Percentiles rank a stretch among this genome's conserved stretches.
Evolutionary conservation across 352 stramenopile species (phyloP).

Genomic region (Phytophthora sojae): DNA sequence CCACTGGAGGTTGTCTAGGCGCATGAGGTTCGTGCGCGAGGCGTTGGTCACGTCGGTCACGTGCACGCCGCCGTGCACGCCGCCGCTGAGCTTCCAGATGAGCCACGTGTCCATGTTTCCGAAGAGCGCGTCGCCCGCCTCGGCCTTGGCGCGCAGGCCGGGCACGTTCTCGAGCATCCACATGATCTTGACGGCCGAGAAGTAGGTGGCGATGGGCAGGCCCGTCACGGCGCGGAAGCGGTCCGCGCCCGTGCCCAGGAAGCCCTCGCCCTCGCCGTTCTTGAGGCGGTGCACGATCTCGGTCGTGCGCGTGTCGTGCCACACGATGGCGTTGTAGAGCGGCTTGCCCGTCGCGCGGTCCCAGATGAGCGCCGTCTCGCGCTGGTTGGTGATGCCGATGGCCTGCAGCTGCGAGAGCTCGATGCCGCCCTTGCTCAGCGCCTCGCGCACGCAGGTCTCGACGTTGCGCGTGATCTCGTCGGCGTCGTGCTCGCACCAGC

Average conservation of each 20-base stretch:
- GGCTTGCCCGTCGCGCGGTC: slow-evolving; percentile 95
- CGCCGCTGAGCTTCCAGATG: slow-evolving; percentile 94
- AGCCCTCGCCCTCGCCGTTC: slow-evolving; percentile 66
- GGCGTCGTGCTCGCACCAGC: slow-evolving; percentile 98
- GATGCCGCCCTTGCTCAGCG: slow-evolving; percentile 78
- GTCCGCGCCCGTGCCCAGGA: slow-evolving; percentile 60
- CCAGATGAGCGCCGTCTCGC: slow-evolving; percentile 98
- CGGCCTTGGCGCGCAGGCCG: slow-evolving; percentile 87
- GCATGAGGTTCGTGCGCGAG: slow-evolving; percentile 96
- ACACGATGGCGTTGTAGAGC: slow-evolving; percentile 99
- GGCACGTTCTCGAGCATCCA: slow-evolving; percentile 97
- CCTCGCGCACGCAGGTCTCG: slow-evolving; percentile 76
- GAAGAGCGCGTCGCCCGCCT: slow-evolving; percentile 92
- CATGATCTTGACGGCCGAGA: slow-evolving; percentile 97
- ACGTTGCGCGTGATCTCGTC: slow-evolving; percentile 95
- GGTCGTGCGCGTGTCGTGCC: slow-evolving; percentile 97
- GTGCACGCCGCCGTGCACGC: slow-evolving; percentile 87
- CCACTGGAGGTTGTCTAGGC: slow-evolving; percentile 93
- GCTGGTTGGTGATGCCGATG: slow-evolving; percentile 99
- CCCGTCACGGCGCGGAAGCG: slow-evolving; percentile 90
- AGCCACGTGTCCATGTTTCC: slow-evolving; percentile 99
- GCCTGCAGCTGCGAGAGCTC: slow-evolving; percentile 80
- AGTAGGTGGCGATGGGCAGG: slow-evolving; percentile 97
- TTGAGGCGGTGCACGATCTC: slow-evolving; percentile 88
- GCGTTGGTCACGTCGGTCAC: slow-evolving; percentile 99